Evolutionary conservation across 2,329 filamentous ascomycete species (phyloP), one percentile per base, ranked within the genome.

Genomic region (Monascus ruber): DNA sequence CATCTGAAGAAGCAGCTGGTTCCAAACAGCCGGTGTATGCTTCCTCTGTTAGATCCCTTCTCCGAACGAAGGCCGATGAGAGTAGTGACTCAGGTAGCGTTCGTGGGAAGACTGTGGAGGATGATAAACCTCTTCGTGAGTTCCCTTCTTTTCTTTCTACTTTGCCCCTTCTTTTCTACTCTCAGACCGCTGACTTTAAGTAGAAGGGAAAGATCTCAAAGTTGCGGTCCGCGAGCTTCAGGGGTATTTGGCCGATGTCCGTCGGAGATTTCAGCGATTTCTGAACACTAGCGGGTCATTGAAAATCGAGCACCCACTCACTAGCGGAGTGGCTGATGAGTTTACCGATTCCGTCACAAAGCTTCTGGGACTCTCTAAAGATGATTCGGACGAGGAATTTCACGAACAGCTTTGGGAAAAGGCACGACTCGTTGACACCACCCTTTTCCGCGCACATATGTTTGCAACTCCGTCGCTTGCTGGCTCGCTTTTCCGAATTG

Each of bases 371-470:
- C 54, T 71, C 5, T 59, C 75, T 4, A 65, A 68, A 1, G 70
- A 79, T 25, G 69, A 73, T 26, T 50, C 62, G 25, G 59, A 62
- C 2, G 57, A 68, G 31, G 73, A 85, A 45, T 81, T 85, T 45
- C 79, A 85, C 48, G 69, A 77, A 36, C 80, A 83, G 47, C 71
- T 96, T 2, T 74, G 79, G 8, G 73, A 80, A 31, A 86, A 83
- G 1, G 94, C 91, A 29, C 81, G 77, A 36, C 68, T 95, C 2
- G 86, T 96, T 5, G 91, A 98, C 56, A 98, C 91, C 0, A 89
- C 88, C 1, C 73, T 98, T 0, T 96, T 98, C 68, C 79, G 89
- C 10, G 83, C 86, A 0, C 93, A 94, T 60, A 96, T 98, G 88
- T 86, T 89, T 54, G 86, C 83, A 4, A 81, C 80, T 5, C 89